phyloP scores from a whole-genome alignment of 169 alveolate species.

The Cryptosporidium bovis region DNA sequence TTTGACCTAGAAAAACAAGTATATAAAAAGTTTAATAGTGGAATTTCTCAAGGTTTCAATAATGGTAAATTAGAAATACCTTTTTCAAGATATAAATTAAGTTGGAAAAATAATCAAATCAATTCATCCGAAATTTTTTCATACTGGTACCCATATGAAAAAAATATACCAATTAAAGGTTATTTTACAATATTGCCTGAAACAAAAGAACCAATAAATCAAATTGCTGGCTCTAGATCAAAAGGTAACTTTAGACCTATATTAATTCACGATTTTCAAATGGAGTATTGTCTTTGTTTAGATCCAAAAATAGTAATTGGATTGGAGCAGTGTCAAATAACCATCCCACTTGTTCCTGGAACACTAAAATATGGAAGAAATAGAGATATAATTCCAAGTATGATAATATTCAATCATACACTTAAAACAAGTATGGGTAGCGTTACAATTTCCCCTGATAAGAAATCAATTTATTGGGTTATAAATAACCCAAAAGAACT shows the following conservation, averaged over 20 bases:
- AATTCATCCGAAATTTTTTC: slow-evolving; percentile 14
- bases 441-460: slow-evolving; percentile 19
- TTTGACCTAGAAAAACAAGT: slow-evolving; percentile 2
- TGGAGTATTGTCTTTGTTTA: slow-evolving; percentile 64
- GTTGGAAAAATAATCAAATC: slow-evolving; percentile 37
- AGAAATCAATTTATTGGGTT: slow-evolving; percentile 37
- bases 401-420: slow-evolving; percentile 26
- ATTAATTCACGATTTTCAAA: slow-evolving; percentile 29
- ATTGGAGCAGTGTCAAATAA: slow-evolving; percentile 43
- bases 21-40: background rate
- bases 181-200: slow-evolving; percentile 50
- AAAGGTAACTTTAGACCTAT: slow-evolving; percentile 50
- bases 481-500: slow-evolving; percentile 44
- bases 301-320: slow-evolving; percentile 46
- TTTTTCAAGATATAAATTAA: slow-evolving; percentile 24
- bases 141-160: slow-evolving; percentile 65
- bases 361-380: background rate
- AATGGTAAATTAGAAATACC: slow-evolving; percentile 2
- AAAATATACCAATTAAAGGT: slow-evolving; percentile 50
- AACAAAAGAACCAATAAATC: slow-evolving; percentile 48
- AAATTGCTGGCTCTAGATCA: slow-evolving; percentile 14
- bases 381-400: slow-evolving; percentile 29
- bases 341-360: slow-evolving; percentile 50
- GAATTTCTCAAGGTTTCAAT: background rate
- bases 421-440: slow-evolving; percentile 44